Conservation (phyloP, 208 protist species). For the Trypanosoma cruzi region DNA sequence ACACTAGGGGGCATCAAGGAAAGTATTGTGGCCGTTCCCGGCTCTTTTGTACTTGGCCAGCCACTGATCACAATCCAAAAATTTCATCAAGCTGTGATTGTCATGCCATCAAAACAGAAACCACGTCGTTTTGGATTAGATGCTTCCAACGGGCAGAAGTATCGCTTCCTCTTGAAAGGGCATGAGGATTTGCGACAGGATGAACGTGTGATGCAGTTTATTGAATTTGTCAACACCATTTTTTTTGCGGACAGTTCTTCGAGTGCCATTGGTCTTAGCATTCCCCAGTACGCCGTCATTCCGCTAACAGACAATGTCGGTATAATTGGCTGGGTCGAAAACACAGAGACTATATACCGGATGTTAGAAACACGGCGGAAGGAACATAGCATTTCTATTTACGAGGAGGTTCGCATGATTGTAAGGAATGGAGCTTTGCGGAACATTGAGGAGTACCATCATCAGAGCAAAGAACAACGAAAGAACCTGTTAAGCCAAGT, state of each 20-base stretch:
- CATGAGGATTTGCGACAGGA: slow-evolving; percentile 99
- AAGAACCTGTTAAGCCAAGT: slow-evolving; percentile 98
- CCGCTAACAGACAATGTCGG: slow-evolving; percentile 99
- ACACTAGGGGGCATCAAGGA: slow-evolving; percentile 92
- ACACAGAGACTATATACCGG: slow-evolving; percentile 98
- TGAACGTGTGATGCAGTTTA: slow-evolving; percentile 99
- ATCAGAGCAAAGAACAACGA: slow-evolving; percentile 94
- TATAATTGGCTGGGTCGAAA: slow-evolving; percentile 99
- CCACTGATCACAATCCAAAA: slow-evolving; percentile 94
- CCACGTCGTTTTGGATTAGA: slow-evolving; percentile 97
- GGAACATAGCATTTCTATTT: slow-evolving; percentile 69
- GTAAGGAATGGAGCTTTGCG: slow-evolving; percentile 61
- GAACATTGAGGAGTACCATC: slow-evolving; percentile 90
- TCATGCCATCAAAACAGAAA: slow-evolving; percentile 99
- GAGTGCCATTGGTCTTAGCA: slow-evolving; percentile 82
- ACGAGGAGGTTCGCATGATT: slow-evolving; percentile 88
- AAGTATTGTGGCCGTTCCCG: slow-evolving; percentile 98
- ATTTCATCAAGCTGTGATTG: slow-evolving; percentile 93
- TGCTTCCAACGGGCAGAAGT: slow-evolving; percentile 96
- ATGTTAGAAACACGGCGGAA: slow-evolving; percentile 93
- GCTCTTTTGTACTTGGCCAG: slow-evolving; percentile 94
- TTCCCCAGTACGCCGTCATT: slow-evolving; percentile 98
- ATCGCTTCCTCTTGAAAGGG: slow-evolving; percentile 99
- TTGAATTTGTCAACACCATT: slow-evolving; percentile 99
- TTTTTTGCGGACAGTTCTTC: slow-evolving; percentile 87